Conservation (phyloP, 1,284 basidiomycete genomes). For the Phylloporus sp. region DNA sequence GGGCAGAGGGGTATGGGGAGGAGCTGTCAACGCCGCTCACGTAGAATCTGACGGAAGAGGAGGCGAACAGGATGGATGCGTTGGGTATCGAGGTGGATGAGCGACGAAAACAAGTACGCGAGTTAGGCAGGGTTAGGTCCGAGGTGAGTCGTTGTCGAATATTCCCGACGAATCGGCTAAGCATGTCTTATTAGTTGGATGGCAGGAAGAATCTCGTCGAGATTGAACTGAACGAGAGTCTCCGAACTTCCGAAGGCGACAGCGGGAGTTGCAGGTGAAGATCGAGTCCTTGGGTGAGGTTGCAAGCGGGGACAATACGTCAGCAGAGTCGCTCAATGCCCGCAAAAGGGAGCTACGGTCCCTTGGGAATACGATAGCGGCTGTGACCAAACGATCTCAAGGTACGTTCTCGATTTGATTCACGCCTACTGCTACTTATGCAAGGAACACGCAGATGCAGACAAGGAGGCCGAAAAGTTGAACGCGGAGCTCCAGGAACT, state of each 20-base stretch:
- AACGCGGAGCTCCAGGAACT: slow-evolving; percentile 72
- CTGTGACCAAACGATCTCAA: slow-evolving; percentile 67
- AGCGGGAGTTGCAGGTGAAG: slow-evolving; percentile 80
- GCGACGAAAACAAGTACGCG: slow-evolving; percentile 74
- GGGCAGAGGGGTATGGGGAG: slow-evolving; percentile 68
- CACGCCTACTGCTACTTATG: not conserved
- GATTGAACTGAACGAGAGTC: slow-evolving; percentile 92
- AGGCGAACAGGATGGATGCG: slow-evolving; percentile 72
- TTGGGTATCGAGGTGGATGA: slow-evolving; percentile 83
- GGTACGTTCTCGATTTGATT: slow-evolving; percentile 51
- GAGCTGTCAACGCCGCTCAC: slow-evolving; percentile 85
- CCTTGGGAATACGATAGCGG: slow-evolving; percentile 71
- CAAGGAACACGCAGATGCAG: slow-evolving; percentile 56
- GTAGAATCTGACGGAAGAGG: slow-evolving; percentile 76
- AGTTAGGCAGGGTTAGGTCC: slow-evolving; percentile 73
- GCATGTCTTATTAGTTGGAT: slow-evolving; percentile 63
- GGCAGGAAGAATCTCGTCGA: slow-evolving; percentile 84
- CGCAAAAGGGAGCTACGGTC: slow-evolving; percentile 73
- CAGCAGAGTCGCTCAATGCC: slow-evolving; percentile 72
- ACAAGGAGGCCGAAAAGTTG: slow-evolving; percentile 76
- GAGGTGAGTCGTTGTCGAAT: slow-evolving; percentile 60
- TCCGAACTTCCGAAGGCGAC: slow-evolving; percentile 78
- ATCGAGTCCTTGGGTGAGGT: slow-evolving; percentile 79
- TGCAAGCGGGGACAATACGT: slow-evolving; percentile 65
- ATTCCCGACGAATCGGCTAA: slow-evolving; percentile 10